A percentile compares a stretch with the other conserved stretches of the same genome.
Conservation (phyloP, 2,329 filamentous ascomycete genomes). For the Albophoma yamanashiensis region DNA sequence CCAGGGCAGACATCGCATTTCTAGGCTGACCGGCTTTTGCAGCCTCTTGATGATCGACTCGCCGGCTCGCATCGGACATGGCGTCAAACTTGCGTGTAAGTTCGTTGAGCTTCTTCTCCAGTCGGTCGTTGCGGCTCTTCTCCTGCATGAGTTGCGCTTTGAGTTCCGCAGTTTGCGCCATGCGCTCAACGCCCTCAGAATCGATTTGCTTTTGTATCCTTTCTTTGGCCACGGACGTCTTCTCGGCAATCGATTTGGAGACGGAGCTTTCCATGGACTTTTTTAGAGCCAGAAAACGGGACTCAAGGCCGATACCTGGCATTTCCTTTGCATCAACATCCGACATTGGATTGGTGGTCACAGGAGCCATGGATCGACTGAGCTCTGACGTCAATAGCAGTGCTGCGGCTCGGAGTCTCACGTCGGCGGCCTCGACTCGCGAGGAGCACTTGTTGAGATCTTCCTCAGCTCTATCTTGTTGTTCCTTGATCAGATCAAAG, state of each 20-base stretch:
- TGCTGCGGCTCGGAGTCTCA: constrained; percentile 1
- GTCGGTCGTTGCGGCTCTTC: constrained; percentile 3
- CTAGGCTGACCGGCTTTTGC: neutral
- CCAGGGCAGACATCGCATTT: neutral
- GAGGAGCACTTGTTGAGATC: constrained; percentile 4
- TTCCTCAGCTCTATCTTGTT: constrained; percentile 6
- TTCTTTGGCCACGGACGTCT: neutral
- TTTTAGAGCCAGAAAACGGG: neutral
- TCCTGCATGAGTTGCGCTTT: constrained; percentile 1
- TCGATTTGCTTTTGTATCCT: neutral
- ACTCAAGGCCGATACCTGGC: neutral
- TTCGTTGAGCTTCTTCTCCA: constrained; percentile 16
- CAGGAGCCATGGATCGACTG: neutral
- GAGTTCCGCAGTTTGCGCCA: constrained; percentile 2
- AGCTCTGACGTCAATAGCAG: neutral
- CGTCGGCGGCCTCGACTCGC: constrained; percentile 3
- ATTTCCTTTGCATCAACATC: neutral
- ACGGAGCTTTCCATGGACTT: neutral
- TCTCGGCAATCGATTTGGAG: neutral
- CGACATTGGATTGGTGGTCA: neutral
- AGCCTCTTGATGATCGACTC: neutral
- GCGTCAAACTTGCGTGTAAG: constrained; percentile 3
- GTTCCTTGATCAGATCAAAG: constrained; percentile 7
- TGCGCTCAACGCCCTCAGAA: constrained; percentile 1
- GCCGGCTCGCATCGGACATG: neutral